Percentiles rank a stretch among this genome's conserved stretches.
Evolutionary conservation across 257 asterid species (phyloP).

Genomic region (Fraxinus cuspidata): DNA sequence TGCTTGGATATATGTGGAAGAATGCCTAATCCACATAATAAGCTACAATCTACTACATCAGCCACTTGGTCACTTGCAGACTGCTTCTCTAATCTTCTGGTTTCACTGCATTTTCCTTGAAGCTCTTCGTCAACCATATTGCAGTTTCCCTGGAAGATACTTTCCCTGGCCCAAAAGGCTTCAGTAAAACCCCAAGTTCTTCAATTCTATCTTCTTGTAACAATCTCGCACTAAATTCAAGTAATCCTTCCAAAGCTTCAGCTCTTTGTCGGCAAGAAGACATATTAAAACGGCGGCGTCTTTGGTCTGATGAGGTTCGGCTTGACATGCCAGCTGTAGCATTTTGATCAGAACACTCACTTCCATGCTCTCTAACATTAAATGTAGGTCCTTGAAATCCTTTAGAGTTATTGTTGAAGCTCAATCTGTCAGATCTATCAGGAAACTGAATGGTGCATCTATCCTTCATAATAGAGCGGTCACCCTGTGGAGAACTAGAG

Average conservation of each 20-base stretch:
- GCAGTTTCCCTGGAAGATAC: constrained; percentile 96
- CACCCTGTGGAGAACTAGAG: constrained; percentile 63
- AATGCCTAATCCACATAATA: constrained; percentile 29
- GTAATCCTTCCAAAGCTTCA: constrained; percentile 89
- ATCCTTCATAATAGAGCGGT: constrained; percentile 75
- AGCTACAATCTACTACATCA: constrained; percentile 34
- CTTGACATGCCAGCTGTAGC: constrained; percentile 94
- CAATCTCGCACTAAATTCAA: constrained; percentile 85
- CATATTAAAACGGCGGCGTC: constrained; percentile 67
- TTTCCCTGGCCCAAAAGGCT: constrained; percentile 87
- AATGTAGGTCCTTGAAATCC: constrained; percentile 42
- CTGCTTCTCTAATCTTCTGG: constrained; percentile 46
- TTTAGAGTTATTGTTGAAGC: constrained; percentile 56
- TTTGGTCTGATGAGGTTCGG: constrained; percentile 73
- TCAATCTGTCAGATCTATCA: constrained; percentile 51
- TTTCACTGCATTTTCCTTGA: constrained; percentile 64
- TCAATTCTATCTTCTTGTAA: constrained; percentile 75
- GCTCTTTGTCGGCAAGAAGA: constrained; percentile 84
- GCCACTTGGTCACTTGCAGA: constrained; percentile 37
- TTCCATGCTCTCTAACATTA: constrained; percentile 49
- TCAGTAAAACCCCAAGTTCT: constrained; percentile 76
- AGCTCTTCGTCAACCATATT: constrained; percentile 86
- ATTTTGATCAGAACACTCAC: constrained; percentile 78
- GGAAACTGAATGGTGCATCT: constrained; percentile 66
- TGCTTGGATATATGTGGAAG: constrained; percentile 28